Evolutionary conservation across 2,329 filamentous ascomycete genomes (phyloP).

Genomic region (Talaromyces verruculosus): DNA sequence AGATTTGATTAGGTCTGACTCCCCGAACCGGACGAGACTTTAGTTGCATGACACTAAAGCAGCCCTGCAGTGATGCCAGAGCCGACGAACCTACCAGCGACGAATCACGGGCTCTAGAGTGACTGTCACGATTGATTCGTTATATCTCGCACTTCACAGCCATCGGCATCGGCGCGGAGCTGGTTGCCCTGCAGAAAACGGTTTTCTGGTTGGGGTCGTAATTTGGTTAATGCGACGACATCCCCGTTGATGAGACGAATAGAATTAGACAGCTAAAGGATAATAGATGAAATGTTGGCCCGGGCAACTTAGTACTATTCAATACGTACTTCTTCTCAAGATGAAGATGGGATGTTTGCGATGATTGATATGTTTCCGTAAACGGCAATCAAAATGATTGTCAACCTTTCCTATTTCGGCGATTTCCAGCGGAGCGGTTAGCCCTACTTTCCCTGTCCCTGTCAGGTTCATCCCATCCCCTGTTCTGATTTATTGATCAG

Average conservation of each 20-base stretch:
- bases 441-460: background rate
- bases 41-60: constrained; percentile 4
- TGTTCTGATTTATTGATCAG: background rate
- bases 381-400: background rate
- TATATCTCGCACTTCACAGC: background rate
- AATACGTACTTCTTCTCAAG: background rate
- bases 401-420: background rate
- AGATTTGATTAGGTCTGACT: background rate
- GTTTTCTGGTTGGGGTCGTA: background rate
- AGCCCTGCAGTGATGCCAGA: background rate
- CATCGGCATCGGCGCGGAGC: background rate
- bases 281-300: background rate
- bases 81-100: background rate
- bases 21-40: background rate
- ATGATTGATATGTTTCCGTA: background rate
- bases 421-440: background rate
- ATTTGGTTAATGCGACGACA: background rate
- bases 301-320: background rate
- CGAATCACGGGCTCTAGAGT: background rate
- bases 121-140: background rate
- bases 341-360: background rate
- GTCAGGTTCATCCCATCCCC: background rate
- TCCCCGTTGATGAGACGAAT: background rate
- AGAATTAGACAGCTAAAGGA: background rate
- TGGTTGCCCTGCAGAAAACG: background rate